phyloP scores from a whole-genome alignment of 768 basidiomycete species.

The Calocybe gangraenosa region DNA sequence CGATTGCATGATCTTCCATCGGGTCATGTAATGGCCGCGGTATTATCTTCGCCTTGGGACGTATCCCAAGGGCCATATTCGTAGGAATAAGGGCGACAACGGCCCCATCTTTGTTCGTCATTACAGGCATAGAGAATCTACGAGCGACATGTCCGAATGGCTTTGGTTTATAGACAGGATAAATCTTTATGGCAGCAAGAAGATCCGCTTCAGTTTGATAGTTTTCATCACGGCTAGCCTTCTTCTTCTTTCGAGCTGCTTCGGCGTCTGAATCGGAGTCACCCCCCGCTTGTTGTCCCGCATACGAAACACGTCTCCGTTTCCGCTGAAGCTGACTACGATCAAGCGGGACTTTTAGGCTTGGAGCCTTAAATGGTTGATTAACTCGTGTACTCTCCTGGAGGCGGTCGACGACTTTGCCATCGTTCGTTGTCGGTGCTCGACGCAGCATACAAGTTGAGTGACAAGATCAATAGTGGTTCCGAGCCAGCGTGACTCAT shows the following conservation, averaged over 20 bases:
- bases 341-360: conserved; percentile 37
- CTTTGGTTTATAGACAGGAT: conserved; percentile 79
- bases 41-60: conserved; percentile 72
- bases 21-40: conserved; percentile 96
- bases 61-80: conserved; percentile 78
- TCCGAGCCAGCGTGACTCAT: conserved; percentile 2
- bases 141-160: conserved; percentile 60
- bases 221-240: conserved; percentile 43
- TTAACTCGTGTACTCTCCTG: conserved; percentile 70
- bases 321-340: conserved; percentile 71
- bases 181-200: conserved; percentile 59
- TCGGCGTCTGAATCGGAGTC: conserved; percentile 58
- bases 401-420: conserved; percentile 60
- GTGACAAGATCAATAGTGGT: no score
- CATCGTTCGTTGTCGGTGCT: conserved; percentile 65
- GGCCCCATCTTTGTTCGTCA: conserved; percentile 68
- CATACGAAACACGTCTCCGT: conserved; percentile 86
- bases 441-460: conserved; percentile 57
- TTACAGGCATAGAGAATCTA: conserved; percentile 81
- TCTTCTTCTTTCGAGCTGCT: conserved; percentile 52
- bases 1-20: conserved; percentile 97
- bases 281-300: conserved; percentile 52
- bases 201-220: conserved; percentile 63
- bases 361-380: conserved; percentile 80
- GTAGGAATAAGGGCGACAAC: conserved; percentile 52